Percentiles rank a stretch among this genome's conserved stretches.
Evolutionary conservation across 371 early-diverging fungal genomes (phyloP).

Genomic region (Mucor indicus): DNA sequence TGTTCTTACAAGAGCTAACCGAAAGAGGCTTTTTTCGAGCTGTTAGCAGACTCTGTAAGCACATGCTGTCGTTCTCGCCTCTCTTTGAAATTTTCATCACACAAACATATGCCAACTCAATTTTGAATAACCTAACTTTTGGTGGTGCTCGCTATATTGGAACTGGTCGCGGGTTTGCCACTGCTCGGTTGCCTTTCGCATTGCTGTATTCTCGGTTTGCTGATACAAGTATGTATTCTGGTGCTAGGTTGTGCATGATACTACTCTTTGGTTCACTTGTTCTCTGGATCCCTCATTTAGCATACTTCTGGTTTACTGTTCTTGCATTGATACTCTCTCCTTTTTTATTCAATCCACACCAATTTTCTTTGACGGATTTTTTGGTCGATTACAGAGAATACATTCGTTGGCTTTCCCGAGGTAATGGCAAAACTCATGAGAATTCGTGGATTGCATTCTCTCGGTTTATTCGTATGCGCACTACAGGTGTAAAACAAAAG

Average conservation of each 20-base stretch:
- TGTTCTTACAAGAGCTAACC: slow-evolving; percentile 81
- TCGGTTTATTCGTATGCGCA: slow-evolving; percentile 64
- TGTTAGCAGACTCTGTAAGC: slow-evolving; percentile 72
- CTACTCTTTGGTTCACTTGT: slow-evolving; percentile 69
- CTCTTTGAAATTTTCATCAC: slow-evolving; percentile 89
- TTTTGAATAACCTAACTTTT: slow-evolving; percentile 76
- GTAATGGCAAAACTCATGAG: slow-evolving; percentile 63
- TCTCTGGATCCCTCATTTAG: slow-evolving; percentile 68
- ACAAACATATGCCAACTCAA: slow-evolving; percentile 78
- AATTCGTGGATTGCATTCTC: slow-evolving; percentile 79
- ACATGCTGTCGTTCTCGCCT: slow-evolving; percentile 79
- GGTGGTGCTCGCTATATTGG: slow-evolving; percentile 85
- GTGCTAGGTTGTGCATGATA: slow-evolving; percentile 63
- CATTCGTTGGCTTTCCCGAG: slow-evolving; percentile 76
- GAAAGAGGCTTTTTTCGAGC: slow-evolving; percentile 81
- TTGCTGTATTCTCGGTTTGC: slow-evolving; percentile 78
- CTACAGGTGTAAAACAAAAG: slow-evolving; percentile 77
- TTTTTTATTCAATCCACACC: slow-evolving; percentile 83
- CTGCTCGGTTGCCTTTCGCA: slow-evolving; percentile 72
- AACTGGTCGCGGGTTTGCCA: slow-evolving; percentile 89
- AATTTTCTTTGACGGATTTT: slow-evolving; percentile 71
- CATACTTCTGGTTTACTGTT: slow-evolving; percentile 84
- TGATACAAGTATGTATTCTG: slow-evolving; percentile 75
- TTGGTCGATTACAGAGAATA: slow-evolving; percentile 79
- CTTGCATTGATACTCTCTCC: slow-evolving; percentile 72